Base-by-base conservation (phyloP, 225 moss, liverwort and hornwort species). In the Pseudisothecium myosuroides region DNA sequence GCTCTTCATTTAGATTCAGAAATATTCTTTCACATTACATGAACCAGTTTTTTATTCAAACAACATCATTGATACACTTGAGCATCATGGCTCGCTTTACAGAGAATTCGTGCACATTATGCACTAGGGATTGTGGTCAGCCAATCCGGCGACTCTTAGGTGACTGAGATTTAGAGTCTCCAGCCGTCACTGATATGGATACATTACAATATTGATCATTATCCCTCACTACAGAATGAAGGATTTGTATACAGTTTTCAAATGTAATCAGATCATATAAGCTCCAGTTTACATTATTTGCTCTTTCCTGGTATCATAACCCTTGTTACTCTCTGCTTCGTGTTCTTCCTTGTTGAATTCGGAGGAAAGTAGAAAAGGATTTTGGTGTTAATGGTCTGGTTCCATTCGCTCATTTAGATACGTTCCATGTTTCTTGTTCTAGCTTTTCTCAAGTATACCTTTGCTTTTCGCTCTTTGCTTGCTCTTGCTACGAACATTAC, bases 51-150 rank as follows among this genome's bases (percentile, higher is more conserved):
- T 88, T 64, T 43, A 87, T 90, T 89, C 81, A 93, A 84, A 88
- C 88, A 87, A 80, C 94, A 90, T 93, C 94, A 90, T 93, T 94
- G 94, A 90, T 94, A 94, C 91, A 89, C 90, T 93, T 93, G 93
- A 94, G 93, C 94, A 90, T 75, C 77, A 80, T 89, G 89, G 92
- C 92, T 93, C 94, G 32, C 89, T 90, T 90, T 90, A 92, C 87
- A 92, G 88, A 93, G 87, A 90, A 84, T 69, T 59, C 43, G 91
- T 94, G 93, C 93, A 91, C 90, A 92, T 90, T 89, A 92, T 92
- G 93, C 93, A 93, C 90, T 87, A 83, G 90, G 92, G 93, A 81
- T 85, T 85, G 85, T 89, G 89, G 89, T 94, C 85, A 88, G 91
- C 90, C 87, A 87, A 90, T 58, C 75, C 61, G 91, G 92, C 88